Base-by-base conservation (phyloP, 768 basidiomycete species). In the Phlegmacium glaucopus region DNA sequence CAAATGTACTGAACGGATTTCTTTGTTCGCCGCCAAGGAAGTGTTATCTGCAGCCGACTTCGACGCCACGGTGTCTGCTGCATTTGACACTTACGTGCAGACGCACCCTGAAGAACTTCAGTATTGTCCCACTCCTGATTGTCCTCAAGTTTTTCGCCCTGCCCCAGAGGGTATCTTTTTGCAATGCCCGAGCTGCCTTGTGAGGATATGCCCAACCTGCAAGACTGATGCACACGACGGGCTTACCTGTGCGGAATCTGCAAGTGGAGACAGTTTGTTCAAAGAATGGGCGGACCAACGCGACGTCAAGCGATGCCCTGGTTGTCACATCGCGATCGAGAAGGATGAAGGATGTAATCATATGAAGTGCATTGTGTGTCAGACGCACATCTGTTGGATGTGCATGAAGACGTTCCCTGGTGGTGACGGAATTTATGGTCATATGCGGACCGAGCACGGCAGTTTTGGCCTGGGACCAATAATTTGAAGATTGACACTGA, bases 81-180 rank as follows among this genome's bases (percentile, higher is more conserved):
- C 87, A 0, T 83, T 85, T 54, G 68, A 77, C n/a, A 62, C 76
- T 0, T 72, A 90, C 57, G 69, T 88, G 15, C 78, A 83, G 49
- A 64, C 76, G 2, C 76, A 76, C 30, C 72, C 85, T 0, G 65
- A 72, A 7, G 83, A 89, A 48, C 85, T 85, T 54, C 74, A 79
- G 49, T 83, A 80, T 54, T 92, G 90, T 63, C 89, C 90, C 0
- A 83, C 87, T 0, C 83, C 90, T 0, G 86, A 91, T 59, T 92
- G 90, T 55, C 69, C 71, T 0, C 84, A 89, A 55, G 72, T 90
- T 6, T 92, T 91, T 59, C 80, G 87, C 22, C 58, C 73, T 2
- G 76, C 74, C 0, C 67, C 75, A 1, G 62, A 61, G 9, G 77
- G 77, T 16, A 70, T 75, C 5, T 67, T 77, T 8, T 61, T 89